phyloP scores from a whole-genome alignment of 2,329 filamentous ascomycete genomes.

The Exophiala aquamarina region DNA sequence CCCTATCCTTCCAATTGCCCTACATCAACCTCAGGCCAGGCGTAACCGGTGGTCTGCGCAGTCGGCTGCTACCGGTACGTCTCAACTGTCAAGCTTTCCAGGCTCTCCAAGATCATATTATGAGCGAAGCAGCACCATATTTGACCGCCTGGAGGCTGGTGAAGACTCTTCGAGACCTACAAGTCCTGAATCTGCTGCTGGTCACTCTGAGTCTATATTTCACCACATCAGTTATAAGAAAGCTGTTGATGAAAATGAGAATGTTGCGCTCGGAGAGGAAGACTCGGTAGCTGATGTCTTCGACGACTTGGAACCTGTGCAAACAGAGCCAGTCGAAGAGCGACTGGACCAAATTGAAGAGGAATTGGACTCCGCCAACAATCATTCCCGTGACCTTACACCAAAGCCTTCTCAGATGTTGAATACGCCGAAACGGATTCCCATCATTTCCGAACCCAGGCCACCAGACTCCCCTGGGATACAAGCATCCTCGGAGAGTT shows the following conservation, averaged over 20 bases:
- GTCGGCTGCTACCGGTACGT: constrained; percentile 59
- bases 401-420: constrained; percentile 24
- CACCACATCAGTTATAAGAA: constrained; percentile 35
- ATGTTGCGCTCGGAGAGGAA: background rate
- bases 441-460: constrained; percentile 1
- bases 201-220: constrained; percentile 63
- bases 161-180: constrained; percentile 71
- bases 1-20: constrained; percentile 40
- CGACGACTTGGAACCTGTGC: no score
- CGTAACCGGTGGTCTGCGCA: constrained; percentile 66
- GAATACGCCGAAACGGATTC: background rate
- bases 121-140: constrained; percentile 70
- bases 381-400: constrained; percentile 16
- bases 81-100: constrained; percentile 70
- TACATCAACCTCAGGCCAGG: constrained; percentile 50
- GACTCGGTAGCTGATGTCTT: constrained; percentile 4
- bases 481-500: no score
- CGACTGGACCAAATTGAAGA: background rate
- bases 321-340: background rate
- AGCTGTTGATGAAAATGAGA: constrained; percentile 1
- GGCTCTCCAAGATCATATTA: constrained; percentile 74
- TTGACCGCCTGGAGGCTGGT: constrained; percentile 68
- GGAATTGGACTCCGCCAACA: background rate
- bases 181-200: constrained; percentile 73
- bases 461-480: constrained; percentile 2